These are phyloP conservation scores for Trichoderma cornu-damae DNA, from an alignment of 2,329 filamentous ascomycete genomes.

Conservation along the genomic window DNA sequence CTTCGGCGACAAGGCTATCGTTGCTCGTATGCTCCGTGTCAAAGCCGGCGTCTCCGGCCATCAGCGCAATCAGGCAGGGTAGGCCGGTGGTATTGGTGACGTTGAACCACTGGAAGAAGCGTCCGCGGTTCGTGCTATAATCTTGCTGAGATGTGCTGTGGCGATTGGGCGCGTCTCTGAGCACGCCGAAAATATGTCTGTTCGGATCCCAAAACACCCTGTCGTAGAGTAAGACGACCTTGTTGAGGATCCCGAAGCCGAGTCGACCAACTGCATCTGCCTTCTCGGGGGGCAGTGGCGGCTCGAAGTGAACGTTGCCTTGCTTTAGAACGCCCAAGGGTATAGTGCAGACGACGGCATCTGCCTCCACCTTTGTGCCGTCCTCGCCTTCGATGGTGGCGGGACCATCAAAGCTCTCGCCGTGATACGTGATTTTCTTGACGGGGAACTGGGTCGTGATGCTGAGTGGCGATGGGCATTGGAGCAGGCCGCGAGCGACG, in stretches of 20 bases:
- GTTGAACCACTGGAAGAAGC: constrained; percentile 98
- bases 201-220: constrained; percentile 85
- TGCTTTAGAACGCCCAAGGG: constrained; percentile 89
- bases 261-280: constrained; percentile 71
- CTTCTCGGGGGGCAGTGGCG: constrained; percentile 85
- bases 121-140: constrained; percentile 73
- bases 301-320: constrained; percentile 77
- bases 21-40: constrained; percentile 77
- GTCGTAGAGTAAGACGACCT: constrained; percentile 86
- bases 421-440: constrained; percentile 62
- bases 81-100: constrained; percentile 83
- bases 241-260: constrained; percentile 92
- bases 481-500: constrained; percentile 79
- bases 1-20: constrained; percentile 71
- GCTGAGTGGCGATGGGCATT: constrained; percentile 70
- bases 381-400: constrained; percentile 70
- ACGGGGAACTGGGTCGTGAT: constrained; percentile 70
- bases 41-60: constrained; percentile 91
- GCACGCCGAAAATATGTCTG: constrained; percentile 88
- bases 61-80: constrained; percentile 81
- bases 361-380: constrained; percentile 72
- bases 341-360: constrained; percentile 84
- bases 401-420: constrained; percentile 40
- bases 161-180: constrained; percentile 66
- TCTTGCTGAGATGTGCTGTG: constrained; percentile 73